Conservation (phyloP, 208 protist genomes). For the Borovskyia barvae region DNA sequence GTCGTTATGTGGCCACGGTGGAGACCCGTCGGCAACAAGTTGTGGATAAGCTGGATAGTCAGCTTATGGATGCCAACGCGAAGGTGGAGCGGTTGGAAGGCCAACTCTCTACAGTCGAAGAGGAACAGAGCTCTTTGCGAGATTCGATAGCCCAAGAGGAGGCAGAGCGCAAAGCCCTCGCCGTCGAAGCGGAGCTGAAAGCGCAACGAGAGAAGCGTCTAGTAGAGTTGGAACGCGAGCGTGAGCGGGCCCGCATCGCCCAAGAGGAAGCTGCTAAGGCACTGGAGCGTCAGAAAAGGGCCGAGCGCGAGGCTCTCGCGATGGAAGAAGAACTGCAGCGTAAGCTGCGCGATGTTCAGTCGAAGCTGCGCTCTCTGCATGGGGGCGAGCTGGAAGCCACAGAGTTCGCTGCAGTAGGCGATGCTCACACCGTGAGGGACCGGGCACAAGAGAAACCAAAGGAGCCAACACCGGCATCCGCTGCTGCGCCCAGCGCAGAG, state of each 20-base stretch:
- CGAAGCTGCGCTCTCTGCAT: slow-evolving; percentile 27
- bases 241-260: slow-evolving; percentile 57
- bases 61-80: slow-evolving; percentile 20
- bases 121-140: slow-evolving; percentile 18
- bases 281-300: slow-evolving; percentile 52
- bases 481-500: too few species aligned
- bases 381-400: slow-evolving; percentile 1
- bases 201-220: slow-evolving; percentile 53
- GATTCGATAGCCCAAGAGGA: slow-evolving; percentile 33
- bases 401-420: not conserved
- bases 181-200: slow-evolving; percentile 47
- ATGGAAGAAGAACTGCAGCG: slow-evolving; percentile 64
- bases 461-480: too few species aligned
- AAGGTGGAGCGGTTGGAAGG: slow-evolving; percentile 25
- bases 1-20: slow-evolving; percentile 23
- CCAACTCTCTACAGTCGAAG: slow-evolving; percentile 17
- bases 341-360: slow-evolving; percentile 57
- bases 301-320: slow-evolving; percentile 55
- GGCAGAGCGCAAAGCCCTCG: slow-evolving; percentile 51
- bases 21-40: slow-evolving; percentile 25
- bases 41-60: slow-evolving; percentile 21
- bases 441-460: not conserved
- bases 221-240: slow-evolving; percentile 50
- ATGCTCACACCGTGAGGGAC: not conserved
- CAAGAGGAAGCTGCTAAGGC: slow-evolving; percentile 62